A percentile compares a stretch with the other conserved stretches of the same genome.
These are phyloP conservation scores for Selaginella moellendorffii DNA, from an alignment of 75 land plant species.

Conservation along the genomic window DNA sequence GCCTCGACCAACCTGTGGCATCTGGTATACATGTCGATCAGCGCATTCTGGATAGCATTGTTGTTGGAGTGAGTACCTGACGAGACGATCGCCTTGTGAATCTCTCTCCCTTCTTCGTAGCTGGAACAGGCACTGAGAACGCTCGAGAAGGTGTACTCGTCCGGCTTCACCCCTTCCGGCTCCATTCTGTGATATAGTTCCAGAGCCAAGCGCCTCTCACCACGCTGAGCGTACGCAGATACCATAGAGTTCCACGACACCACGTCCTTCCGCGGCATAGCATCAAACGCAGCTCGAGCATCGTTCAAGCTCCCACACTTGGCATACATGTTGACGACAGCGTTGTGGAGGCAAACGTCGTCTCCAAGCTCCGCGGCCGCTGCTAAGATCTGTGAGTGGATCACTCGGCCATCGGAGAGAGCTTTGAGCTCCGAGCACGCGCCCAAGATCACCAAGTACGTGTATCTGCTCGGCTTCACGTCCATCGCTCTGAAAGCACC, in stretches of 20 bases:
- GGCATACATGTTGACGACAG: neutral
- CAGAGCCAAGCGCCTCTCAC: neutral
- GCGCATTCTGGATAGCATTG: neutral
- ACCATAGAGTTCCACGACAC: neutral
- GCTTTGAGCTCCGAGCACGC: neutral
- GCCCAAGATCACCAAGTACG: neutral
- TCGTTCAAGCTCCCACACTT: neutral
- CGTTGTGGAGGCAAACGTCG: neutral
- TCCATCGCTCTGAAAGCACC: neutral
- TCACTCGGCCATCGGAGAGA: neutral
- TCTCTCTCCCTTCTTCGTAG: neutral
- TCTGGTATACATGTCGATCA: neutral
- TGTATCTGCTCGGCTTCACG: neutral
- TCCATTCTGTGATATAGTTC: neutral
- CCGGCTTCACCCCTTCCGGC: neutral
- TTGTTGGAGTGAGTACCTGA: neutral
- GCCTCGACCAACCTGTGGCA: neutral
- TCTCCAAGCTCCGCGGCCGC: neutral
- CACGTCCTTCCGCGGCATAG: neutral
- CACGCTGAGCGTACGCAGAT: neutral
- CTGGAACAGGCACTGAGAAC: slow-evolving; percentile 10
- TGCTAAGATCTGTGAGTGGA: neutral
- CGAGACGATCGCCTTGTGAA: neutral
- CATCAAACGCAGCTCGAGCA: neutral
- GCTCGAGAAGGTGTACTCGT: neutral